Base-by-base conservation (phyloP, 2,329 filamentous ascomycete species). In the Zopfia rhizophila region DNA sequence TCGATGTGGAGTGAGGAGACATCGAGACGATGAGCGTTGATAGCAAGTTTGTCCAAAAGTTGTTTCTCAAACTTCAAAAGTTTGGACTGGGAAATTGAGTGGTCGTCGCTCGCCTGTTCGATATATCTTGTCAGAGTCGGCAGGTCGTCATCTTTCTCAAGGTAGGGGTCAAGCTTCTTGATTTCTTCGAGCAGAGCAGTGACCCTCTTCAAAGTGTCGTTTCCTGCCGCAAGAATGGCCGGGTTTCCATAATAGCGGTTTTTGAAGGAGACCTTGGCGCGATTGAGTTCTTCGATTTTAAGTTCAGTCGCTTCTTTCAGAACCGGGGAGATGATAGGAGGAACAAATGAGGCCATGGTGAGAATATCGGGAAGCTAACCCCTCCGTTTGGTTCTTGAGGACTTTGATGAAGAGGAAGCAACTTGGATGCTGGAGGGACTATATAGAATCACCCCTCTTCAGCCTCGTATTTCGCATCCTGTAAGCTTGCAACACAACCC, bases 1-100 rank as follows among this genome's bases (percentile, higher is more conserved):
- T 76, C 65, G 13, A 79, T 78, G 59, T 85, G 85, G 22, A 86
- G 72, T 5, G 75, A 72, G 0, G 82, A 82, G 58, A 83, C 81
- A 13, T 81, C 74, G 54, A 83, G 78, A 46, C 79, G 82, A 36
- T 77, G 72, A n/a, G 75, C 75, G 53, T 82, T 73, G n/a, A 77
- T 70, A 11, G 73, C 61, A 4, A 86, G 53, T 23, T 78, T 75
- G 18, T 73, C 63, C 23, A 75, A 66, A n/a, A 86, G 58, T 17
- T 74, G 68, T 11, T 63, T 52, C 51, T 84, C 75, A 66, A 78
- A 82, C 30, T 75, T 72, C 1, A 60, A 53, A 5, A 86, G 50
- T 14, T 76, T 71, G 14, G 66, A 56, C 8, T 74, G 56, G 0
- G 80, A 79, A 14, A 85, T 72, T 0, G 81, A 81, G 2, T 75